phyloP scores from a whole-genome alignment of 1,139 yeast genomes.

The Geotrichum klebahnii region DNA sequence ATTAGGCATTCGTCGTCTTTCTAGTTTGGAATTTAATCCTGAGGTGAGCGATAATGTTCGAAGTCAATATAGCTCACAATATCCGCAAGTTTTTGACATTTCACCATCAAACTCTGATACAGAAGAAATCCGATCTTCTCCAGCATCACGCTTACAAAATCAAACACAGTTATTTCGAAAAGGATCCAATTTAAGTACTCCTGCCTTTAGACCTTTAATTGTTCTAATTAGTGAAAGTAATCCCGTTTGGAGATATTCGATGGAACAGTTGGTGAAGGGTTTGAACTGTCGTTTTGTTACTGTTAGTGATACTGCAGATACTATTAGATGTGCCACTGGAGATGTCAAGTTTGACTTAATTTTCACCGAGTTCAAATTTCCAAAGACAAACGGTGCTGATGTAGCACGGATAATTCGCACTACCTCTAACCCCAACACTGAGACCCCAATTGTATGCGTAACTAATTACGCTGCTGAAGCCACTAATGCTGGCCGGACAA shows the following conservation, averaged over 20 bases:
- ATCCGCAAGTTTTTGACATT: conserved; percentile 42
- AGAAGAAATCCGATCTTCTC: conserved; percentile 49
- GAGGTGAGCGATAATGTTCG: conserved; percentile 31
- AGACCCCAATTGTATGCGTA: conserved; percentile 72
- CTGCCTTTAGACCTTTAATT: conserved; percentile 45
- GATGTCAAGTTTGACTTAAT: conserved; percentile 80
- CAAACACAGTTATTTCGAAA: conserved; percentile 51
- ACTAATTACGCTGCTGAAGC: conserved; percentile 75
- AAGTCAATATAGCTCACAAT: conserved; percentile 30
- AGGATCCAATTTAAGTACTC: conserved; percentile 27
- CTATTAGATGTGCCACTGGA: conserved; percentile 76
- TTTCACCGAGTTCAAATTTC: conserved; percentile 66
- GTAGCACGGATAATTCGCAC: conserved; percentile 71
- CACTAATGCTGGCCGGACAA: conserved; percentile 36
- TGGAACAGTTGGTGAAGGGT: conserved; percentile 59
- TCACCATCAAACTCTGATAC: conserved; percentile 68
- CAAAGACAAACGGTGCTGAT: conserved; percentile 62
- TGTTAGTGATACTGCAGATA: conserved; percentile 75
- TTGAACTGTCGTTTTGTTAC: conserved; percentile 82
- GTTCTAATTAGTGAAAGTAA: conserved; percentile 82
- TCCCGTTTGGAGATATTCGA: conserved; percentile 70
- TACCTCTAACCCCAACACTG: conserved; percentile 69
- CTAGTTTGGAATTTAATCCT: conserved; percentile 31
- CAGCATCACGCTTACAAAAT: conserved; percentile 51
- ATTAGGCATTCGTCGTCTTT: conserved; percentile 24